These are phyloP conservation scores for Acrocalymma vagum DNA, from an alignment of 2,329 filamentous ascomycete species.

Conservation along the genomic window DNA sequence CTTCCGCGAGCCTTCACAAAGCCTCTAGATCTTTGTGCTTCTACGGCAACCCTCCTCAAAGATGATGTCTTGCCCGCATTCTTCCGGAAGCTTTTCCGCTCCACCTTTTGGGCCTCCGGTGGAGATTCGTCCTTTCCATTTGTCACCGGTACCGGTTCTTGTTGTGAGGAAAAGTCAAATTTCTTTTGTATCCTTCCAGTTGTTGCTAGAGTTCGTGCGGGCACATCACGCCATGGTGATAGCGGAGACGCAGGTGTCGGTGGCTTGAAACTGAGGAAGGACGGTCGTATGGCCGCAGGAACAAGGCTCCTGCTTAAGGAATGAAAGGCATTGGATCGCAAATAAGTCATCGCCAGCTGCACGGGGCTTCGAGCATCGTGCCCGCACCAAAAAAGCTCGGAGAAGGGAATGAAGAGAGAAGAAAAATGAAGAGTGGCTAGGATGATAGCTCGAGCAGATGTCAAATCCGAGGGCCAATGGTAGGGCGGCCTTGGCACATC, in stretches of 20 bases:
- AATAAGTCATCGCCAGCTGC: conserved; percentile 33
- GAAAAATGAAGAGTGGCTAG: neutral
- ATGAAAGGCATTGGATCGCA: conserved; percentile 28
- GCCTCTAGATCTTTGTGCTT: conserved; percentile 73
- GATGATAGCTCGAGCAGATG: conserved; percentile 11
- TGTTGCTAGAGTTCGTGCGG: conserved; percentile 27
- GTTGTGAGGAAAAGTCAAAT: conserved; percentile 33
- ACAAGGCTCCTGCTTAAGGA: conserved; percentile 32
- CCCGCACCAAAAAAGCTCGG: conserved; percentile 1
- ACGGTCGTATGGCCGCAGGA: conserved; percentile 11
- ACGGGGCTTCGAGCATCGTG: conserved; percentile 25
- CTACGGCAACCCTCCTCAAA: conserved; percentile 83
- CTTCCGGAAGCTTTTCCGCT: conserved; percentile 36
- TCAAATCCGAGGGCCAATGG: conserved; percentile 21
- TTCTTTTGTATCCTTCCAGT: conserved; percentile 23
- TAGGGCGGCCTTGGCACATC: conserved; percentile 28
- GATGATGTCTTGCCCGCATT: conserved; percentile 61
- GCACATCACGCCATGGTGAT: conserved; percentile 4
- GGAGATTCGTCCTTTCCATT: conserved; percentile 14
- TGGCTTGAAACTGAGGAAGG: no score
- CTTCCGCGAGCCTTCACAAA: conserved; percentile 59
- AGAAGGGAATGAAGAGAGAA: neutral
- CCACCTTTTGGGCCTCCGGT: conserved; percentile 16
- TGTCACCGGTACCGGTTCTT: conserved; percentile 18
- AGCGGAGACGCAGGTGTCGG: neutral